Evolutionary conservation across 352 stramenopile species (phyloP), one percentile per base, ranked within the genome.

Genomic region (Globisporangium emineosum): DNA sequence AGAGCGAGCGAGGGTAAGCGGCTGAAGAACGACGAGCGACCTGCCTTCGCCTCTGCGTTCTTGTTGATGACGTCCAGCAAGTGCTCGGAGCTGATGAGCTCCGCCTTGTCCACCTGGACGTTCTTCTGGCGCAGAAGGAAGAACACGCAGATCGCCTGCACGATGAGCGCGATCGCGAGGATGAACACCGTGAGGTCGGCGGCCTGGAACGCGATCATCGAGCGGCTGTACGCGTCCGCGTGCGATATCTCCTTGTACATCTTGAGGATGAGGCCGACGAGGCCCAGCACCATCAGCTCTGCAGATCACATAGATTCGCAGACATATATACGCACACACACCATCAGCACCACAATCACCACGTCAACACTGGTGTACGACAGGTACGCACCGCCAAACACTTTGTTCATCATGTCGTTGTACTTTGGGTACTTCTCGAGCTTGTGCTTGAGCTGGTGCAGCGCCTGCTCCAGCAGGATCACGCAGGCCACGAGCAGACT

Each of bases 321-420:
- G 17, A 13, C 30, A 56, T 29, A 43, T n/a, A n/a, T n/a, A 32
- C 29, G 29, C 2, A 32, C 29, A 32, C 2, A 32, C 29, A 32
- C 29, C 29, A 21, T 47, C 6, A 47, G 40, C 17, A 47, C 40
- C 40, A 47, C 40, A 42, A 5, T 6, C 29, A 58, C 5, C 23
- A 21, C 47, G 29, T 8, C n/a, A 6, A 60, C 19, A 52, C 15
- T 2, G 12, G 4, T 17, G 2, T 17, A 15, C 2, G 6, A 52
- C 15, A 19, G 0, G 15, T 2, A 52, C 61, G 61, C 32, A 57
- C 61, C 61, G 9, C 72, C 59, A 58, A 78, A 89, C 8, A 70
- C 72, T 56, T 90, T 90, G 25, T 72, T 81, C 32, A 89, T 67
- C 72, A 91, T 91, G 43, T 89, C 75, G 55, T 86, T 63, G 59